Evolutionary conservation across 495 filamentous ascomycete genomes (phyloP), one percentile per base, ranked within the genome.

Genomic region (Penicillium lagena): DNA sequence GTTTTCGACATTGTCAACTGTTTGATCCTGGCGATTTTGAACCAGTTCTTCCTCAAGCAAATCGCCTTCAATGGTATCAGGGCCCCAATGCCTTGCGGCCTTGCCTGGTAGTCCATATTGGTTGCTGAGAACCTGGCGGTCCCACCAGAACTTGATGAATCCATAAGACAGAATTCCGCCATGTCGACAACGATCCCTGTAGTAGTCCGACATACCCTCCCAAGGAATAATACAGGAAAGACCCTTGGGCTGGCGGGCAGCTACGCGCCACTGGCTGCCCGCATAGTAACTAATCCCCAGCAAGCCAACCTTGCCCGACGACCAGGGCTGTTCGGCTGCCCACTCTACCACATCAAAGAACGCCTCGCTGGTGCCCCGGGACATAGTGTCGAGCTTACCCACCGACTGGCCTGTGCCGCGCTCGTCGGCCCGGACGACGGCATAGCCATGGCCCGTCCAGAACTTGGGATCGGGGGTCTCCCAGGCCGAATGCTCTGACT

Each of bases 181-280:
- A 45, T 85, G 82, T 4, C 79, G 55, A 40, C 75, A 81, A 2
- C 76, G 65, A 44, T 83, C 80, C 0, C 79, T 72, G 52, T 83
- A 85, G 43, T 80, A 82, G 46, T 85, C 80, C 1, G 73, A 77
- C 77, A 83, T 81, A n/a, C 81, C 81, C 52, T 85, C 81, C 81
- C 81, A 85, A 0, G 81, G 80, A 9, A 83, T 68, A 10, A 83
- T 83, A 34, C 71, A 73, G 0, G 74, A 59, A 14, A 85, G 49
- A 4, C 79, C 80, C 56, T 76, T 78, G 0, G 81, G 81, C 31
- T 71, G 62, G 7, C 79, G 66, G 9, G 81, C 80, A 0, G 79
- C 79, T 1, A 83, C 80, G 1, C 78, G 67, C 80, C 80, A 85
- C 62, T 85, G 81, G 40, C 57, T 73, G 3, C 78, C 79, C 11